Base-by-base conservation (phyloP, 2,329 filamentous ascomycete species). In the Fusarium sp. region DNA sequence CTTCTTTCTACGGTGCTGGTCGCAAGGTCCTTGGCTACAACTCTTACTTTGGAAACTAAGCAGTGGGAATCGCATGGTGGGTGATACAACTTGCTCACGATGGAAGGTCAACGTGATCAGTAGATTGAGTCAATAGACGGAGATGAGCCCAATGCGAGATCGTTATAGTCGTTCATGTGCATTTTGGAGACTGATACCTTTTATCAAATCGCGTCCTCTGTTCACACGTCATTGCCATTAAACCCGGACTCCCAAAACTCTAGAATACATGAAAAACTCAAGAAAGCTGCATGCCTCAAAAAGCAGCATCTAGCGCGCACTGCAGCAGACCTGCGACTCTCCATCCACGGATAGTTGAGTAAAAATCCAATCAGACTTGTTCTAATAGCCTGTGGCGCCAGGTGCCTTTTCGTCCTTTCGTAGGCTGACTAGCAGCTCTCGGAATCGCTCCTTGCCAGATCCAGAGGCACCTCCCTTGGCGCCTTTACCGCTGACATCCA, bases 401-500 rank as follows among this genome's bases (percentile, higher is more conserved):
- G 91, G 91, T 30, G 91, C 91, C 84, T 97, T 97, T 85, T 98
- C 93, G 78, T 99, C 96, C 87, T 98, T 98, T 85, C 92, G 92
- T 84, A 99, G 85, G 82, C 91, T 95, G 78, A 95, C 84, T 79
- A 99, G 86, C 80, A 98, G 81, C 85, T 98, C 96, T 76, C 96
- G 92, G 89, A 99, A 98, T 74, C 95, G 94, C 83, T 97, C 94
- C 89, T 99, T 99, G 78, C 96, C 95, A 70, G 94, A 97, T 51
- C 95, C 96, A 70, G 91, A 91, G 48, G 94, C 95, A 80, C 95
- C 96, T 66, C 96, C 95, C 83, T 92, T 93, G 68, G 90, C 86
- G 20, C 96, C 95, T 86, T 98, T 99, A 72, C 96, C 96, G 79
- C 94, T 98, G 75, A 99, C 85, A 84, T 99, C 96, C n/a, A 98